Conservation (phyloP, 2,329 filamentous ascomycete species). For the Myriosclerotinia duriaeana region DNA sequence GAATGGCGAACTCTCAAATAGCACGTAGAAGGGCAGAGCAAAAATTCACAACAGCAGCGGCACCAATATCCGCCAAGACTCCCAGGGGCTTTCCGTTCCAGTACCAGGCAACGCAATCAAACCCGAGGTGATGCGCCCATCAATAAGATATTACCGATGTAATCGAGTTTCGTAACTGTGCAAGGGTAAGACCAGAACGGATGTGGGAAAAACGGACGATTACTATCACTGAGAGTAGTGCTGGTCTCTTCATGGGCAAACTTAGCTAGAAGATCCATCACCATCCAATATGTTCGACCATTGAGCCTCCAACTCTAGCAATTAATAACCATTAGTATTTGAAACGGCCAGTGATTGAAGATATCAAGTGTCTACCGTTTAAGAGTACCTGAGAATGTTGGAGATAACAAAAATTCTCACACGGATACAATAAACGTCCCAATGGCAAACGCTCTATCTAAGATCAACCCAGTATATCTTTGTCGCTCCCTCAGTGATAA, state of each 20-base stretch:
- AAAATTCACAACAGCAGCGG: slow-evolving; percentile 41
- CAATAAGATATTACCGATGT: slow-evolving; percentile 59
- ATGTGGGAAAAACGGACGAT: background rate
- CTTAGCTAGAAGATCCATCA: too few species aligned
- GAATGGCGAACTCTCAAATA: slow-evolving; percentile 4
- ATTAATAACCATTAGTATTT: too few species aligned
- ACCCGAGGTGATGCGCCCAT: slow-evolving; percentile 54
- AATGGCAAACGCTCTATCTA: slow-evolving; percentile 45
- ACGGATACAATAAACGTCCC: slow-evolving; percentile 38
- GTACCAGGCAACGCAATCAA: slow-evolving; percentile 58
- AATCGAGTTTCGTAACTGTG: slow-evolving; percentile 49
- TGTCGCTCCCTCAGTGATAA: slow-evolving; percentile 49
- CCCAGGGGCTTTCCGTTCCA: slow-evolving; percentile 23
- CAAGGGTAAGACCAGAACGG: too few species aligned
- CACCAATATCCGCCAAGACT: slow-evolving; percentile 23
- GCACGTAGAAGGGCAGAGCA: slow-evolving; percentile 42
- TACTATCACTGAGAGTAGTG: too few species aligned
- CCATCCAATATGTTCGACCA: too few species aligned
- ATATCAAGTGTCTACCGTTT: too few species aligned
- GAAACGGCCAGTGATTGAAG: too few species aligned
- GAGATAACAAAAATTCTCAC: too few species aligned
- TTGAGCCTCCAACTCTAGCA: too few species aligned
- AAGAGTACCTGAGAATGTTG: too few species aligned
- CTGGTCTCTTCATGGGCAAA: too few species aligned
- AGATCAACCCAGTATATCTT: slow-evolving; percentile 44